Base-by-base conservation (phyloP, 1,284 basidiomycete genomes). In the Sphagnurus paluster region DNA sequence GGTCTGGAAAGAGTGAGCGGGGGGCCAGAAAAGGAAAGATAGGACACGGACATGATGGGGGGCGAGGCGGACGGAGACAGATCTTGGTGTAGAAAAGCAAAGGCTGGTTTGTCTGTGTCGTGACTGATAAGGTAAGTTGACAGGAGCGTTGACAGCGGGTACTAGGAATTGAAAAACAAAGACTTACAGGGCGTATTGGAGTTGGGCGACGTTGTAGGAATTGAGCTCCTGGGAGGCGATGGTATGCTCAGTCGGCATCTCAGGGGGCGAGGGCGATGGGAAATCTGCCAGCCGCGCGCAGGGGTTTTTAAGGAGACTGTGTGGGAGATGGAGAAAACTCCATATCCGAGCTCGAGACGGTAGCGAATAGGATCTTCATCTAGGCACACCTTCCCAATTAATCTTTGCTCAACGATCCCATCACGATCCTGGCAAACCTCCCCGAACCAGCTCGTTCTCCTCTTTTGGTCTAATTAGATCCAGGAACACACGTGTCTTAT, bases 171-270 rank as follows among this genome's bases (percentile, higher is more conserved):
- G 46, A 59, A 53, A 34, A 5, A 21, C 28, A 21, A 24, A 21
- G 23, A 34, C 39, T 17, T 38, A 40, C 47, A 50, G 48, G 8
- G 53, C 69, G 62, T 74, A 77, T 48, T 83, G 77, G 49, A 82
- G 74, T 62, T 82, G 79, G 38, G 77, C 75, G 54, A 84, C 74
- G 77, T 77, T 77, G 68, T 80, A 82, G 49, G 71, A 68, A 61
- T 76, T 77, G 59, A 82, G 71, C 60, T 76, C 66, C 57, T 62
- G 53, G 52, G 59, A 46, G 21, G 56, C 55, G 37, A 62, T 50
- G 37, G 65, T 64, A 57, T 70, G 66, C 62, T 75, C 74, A 59
- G 75, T 70, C 66, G 75, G 75, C 61, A 67, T 65, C 46, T 28
- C 26, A 30, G 28, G 36, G 48, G 57, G 48, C 42, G 47, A 52